Base-by-base conservation (phyloP, 129 eudicot species). In the Chrysanthemum lavandulifolium region DNA sequence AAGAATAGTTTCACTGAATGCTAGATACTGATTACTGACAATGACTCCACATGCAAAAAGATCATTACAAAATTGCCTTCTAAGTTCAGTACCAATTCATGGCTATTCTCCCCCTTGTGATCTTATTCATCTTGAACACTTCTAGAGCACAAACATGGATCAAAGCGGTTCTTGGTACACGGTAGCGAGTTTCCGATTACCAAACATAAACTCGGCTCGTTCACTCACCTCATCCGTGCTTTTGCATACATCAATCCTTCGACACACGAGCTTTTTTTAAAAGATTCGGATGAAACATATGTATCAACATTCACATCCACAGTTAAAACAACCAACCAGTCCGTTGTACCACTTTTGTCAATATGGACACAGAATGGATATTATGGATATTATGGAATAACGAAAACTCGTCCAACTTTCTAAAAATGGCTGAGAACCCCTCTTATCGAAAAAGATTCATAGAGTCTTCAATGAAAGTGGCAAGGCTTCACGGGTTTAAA, bases 161-260 rank as follows among this genome's bases (percentile, higher is more conserved):
- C 10, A 74, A 78, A 27, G 85, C 69, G 90, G 71, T 65, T 89
- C 84, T 29, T 89, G 96, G 96, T 86, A 82, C 67, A 81, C 84
- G 92, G 74, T 0, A 86, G 92, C 62, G 80, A 67, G 14, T 48
- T 60, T 13, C 61, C 85, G n/a, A 0, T 69, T 69, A 8, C 70
- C 88, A 1, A 67, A 63, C 68, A 84, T 89, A 19, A 77, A 89
- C 67, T 82, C 96, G 13, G 71, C 83, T 53, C 88, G 27, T 89
- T 86, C 83, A 89, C 92, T 16, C 96, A 86, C 74, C 88, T 89
- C 61, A 78, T 89, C 18, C 86, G 88, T 40, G 96, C 90, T 29
- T 89, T 86, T 10, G 87, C 88, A 3, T 29, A 67, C 56, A 75
- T 89, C n/a, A 48, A 89, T 65, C 27, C 79, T 50, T 18, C 67